A percentile compares a stretch with the other conserved stretches of the same genome.
phyloP scores from a whole-genome alignment of 495 filamentous ascomycete species.

The Lichenothelia convexa region DNA sequence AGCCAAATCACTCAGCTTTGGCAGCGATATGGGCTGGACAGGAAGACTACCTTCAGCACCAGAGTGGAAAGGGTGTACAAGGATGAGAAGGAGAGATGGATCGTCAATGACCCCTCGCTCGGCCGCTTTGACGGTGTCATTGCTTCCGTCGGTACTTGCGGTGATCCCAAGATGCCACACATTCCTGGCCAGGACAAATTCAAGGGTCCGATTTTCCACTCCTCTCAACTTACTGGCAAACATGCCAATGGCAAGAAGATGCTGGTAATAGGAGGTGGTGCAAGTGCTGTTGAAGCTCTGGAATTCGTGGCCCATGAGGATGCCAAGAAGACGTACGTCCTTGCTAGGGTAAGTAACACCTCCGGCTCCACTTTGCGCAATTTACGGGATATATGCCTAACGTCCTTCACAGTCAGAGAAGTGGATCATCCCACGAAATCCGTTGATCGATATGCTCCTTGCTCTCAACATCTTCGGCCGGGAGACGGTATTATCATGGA shows the following conservation, averaged over 20 bases:
- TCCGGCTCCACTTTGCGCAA: neutral
- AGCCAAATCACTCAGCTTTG: conserved; percentile 51
- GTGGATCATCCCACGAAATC: conserved; percentile 75
- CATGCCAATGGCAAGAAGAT: conserved; percentile 53
- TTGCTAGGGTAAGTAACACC: conserved; percentile 33
- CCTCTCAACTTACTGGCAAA: conserved; percentile 52
- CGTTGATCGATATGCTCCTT: conserved; percentile 53
- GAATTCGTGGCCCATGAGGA: conserved; percentile 56
- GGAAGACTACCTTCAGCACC: conserved; percentile 53
- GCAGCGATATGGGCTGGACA: conserved; percentile 54
- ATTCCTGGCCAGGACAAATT: conserved; percentile 49
- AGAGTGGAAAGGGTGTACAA: conserved; percentile 48
- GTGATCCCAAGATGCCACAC: conserved; percentile 52
- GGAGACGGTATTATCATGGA: conserved; percentile 55
- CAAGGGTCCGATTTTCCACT: conserved; percentile 52
- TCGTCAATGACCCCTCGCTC: conserved; percentile 51
- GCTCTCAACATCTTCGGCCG: conserved; percentile 63
- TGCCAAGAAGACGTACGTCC: conserved; percentile 49
- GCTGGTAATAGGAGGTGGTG: conserved; percentile 60
- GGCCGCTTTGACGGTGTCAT: conserved; percentile 65
- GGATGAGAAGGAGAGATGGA: conserved; percentile 52
- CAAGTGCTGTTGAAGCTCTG: conserved; percentile 65
- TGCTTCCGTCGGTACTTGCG: conserved; percentile 60
- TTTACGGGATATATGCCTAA: neutral
- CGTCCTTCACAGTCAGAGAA: conserved; percentile 39